Base-by-base conservation (phyloP, 2,329 filamentous ascomycete genomes). In the Hyphodiscus sp. region DNA sequence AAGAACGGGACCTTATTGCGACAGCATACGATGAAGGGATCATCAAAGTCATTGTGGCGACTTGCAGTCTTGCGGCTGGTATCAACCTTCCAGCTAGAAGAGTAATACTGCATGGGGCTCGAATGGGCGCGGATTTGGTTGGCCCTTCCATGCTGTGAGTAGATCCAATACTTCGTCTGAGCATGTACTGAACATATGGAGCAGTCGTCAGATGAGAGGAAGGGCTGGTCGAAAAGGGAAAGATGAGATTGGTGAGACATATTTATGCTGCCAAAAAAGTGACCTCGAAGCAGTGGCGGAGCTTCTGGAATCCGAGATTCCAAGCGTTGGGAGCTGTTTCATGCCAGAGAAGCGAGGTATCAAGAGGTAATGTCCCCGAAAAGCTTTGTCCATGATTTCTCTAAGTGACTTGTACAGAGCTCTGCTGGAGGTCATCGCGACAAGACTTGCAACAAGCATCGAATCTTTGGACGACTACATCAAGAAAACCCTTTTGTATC, bases 51-150 rank as follows among this genome's bases (percentile, higher is more conserved):
- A 83, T 89, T 50, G 82, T 89, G 16, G 87, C 87, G 41, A 91
- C 87, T 1, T 90, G 86, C 63, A 89, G 86, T 65, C 76, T 91
- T 53, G 87, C 87, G n/a, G 87, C 87, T 15, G 87, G 87, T n/a
- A 89, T 91, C 54, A 91, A 91, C 68, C 71, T 91, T 63, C 79
- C 79, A 15, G 87, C 87, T 8, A 76, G 87, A 50, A 75, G 87
- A 59, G 87, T 91, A 0, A 89, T 91, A 54, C 75, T 89, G 23
- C 86, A 89, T 65, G 85, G 82, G 57, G 86, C 85, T 29, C 78
- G 84, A 42, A 90, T 91, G 85, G 87, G 87, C 0, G 77, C 84
- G 50, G 86, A 90, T 45, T 73, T 90, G 47, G 80, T 91, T n/a
- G 87, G 86, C 0, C 87, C 87, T 13, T 83, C 87, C 3, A 87